These are phyloP conservation scores for Arthrinium phaeospermum DNA, from an alignment of 2,329 filamentous ascomycete species.

Conservation along the genomic window DNA sequence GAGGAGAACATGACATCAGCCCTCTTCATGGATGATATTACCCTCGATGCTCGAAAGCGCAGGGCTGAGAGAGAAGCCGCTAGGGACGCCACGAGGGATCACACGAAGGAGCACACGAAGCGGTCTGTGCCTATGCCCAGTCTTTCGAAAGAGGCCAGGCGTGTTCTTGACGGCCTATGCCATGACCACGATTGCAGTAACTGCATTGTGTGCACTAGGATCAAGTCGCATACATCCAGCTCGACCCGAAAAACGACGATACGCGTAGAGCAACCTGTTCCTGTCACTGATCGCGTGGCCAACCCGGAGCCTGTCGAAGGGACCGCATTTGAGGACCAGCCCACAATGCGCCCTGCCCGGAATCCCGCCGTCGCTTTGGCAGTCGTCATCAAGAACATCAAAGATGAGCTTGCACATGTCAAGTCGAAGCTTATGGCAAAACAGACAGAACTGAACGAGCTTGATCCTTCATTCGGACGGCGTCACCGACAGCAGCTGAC, in stretches of 20 bases:
- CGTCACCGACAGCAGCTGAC: constrained; percentile 67
- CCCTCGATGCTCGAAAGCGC: constrained; percentile 51
- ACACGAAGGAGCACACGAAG: constrained; percentile 43
- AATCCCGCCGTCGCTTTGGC: constrained; percentile 75
- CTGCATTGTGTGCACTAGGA: constrained; percentile 63
- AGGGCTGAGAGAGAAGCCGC: constrained; percentile 31
- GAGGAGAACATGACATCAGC: constrained; percentile 64
- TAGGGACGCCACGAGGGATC: constrained; percentile 38
- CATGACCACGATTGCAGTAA: constrained; percentile 59
- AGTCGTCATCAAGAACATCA: constrained; percentile 80
- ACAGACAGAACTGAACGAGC: constrained; percentile 66
- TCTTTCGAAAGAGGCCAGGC: constrained; percentile 58
- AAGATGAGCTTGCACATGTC: constrained; percentile 80
- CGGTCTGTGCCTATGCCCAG: constrained; percentile 47
- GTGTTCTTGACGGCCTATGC: constrained; percentile 59
- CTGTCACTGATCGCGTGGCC: constrained; percentile 66
- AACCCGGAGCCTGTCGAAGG: constrained; percentile 40
- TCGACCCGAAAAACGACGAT: constrained; percentile 62
- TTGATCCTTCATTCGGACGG: constrained; percentile 70
- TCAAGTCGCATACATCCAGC: constrained; percentile 50
- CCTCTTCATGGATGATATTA: constrained; percentile 64
- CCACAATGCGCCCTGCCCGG: constrained; percentile 70
- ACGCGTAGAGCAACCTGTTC: constrained; percentile 67
- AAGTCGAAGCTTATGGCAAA: constrained; percentile 70
- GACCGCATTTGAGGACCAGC: constrained; percentile 54